A percentile compares a stretch with the other conserved stretches of the same genome.
phyloP scores from a whole-genome alignment of 129 eudicot species.

The Artemisia tridentata region DNA sequence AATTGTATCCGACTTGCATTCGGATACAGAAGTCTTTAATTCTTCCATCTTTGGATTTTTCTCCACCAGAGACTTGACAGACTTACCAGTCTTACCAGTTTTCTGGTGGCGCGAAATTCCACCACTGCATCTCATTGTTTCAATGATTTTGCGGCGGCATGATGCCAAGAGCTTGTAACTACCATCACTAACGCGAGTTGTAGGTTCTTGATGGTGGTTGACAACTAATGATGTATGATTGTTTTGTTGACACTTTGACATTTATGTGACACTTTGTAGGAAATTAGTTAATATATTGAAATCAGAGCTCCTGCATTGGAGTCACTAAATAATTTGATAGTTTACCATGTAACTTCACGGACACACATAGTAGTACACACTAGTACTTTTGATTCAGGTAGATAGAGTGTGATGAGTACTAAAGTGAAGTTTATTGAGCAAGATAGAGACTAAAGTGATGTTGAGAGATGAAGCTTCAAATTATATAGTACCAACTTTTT shows the following conservation, averaged over 20 bases:
- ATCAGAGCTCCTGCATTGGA: constrained; percentile 17
- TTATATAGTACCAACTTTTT: no score
- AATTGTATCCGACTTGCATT: constrained; percentile 22
- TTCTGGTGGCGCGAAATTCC: constrained; percentile 31
- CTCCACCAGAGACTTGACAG: constrained; percentile 8
- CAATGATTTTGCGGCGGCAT: constrained; percentile 53
- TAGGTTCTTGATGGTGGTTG: constrained; percentile 21
- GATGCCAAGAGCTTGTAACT: constrained; percentile 48
- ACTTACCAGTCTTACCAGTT: neutral
- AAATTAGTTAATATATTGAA: neutral
- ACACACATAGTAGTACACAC: neutral
- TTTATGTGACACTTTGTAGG: constrained; percentile 14
- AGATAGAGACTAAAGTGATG: constrained; percentile 10
- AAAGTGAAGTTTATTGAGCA: constrained; percentile 26
- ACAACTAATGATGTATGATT: constrained; percentile 39
- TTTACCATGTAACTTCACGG: constrained; percentile 6
- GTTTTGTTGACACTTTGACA: constrained; percentile 43
- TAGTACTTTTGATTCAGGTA: constrained; percentile 27
- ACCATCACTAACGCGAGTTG: constrained; percentile 19
- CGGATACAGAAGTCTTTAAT: neutral
- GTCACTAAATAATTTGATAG: constrained; percentile 16
- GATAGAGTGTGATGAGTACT: constrained; percentile 8
- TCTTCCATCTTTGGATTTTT: constrained; percentile 11
- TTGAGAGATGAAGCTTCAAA: neutral
- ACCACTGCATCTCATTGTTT: constrained; percentile 60